These are phyloP conservation scores for Mucor piriformis DNA, from an alignment of 371 early-diverging fungal species.

Conservation along the genomic window DNA sequence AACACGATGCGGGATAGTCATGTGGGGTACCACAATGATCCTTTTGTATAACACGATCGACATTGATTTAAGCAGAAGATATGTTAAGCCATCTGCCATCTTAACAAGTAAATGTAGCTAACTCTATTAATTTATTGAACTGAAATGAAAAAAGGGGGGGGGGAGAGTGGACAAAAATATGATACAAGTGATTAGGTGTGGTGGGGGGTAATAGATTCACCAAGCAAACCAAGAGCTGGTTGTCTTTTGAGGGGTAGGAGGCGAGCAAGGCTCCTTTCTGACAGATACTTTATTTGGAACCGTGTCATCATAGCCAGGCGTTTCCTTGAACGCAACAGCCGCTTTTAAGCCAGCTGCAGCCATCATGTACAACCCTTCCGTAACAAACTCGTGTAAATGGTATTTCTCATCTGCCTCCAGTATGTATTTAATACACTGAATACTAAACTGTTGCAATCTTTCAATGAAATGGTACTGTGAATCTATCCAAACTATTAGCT, in stretches of 20 bases:
- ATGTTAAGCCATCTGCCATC: too few relatives aligned
- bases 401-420: conserved; percentile 64
- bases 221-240: conserved; percentile 18
- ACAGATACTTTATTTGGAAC: not conserved
- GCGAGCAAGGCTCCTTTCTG: conserved; percentile 4
- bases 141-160: too few relatives aligned
- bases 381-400: conserved; percentile 59
- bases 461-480: conserved; percentile 55
- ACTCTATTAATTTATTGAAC: too few relatives aligned
- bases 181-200: too few relatives aligned
- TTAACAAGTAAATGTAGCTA: too few relatives aligned
- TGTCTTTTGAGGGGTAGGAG: conserved; percentile 9
- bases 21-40: too few relatives aligned
- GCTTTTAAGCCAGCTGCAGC: conserved; percentile 63
- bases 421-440: conserved; percentile 54
- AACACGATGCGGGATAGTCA: too few relatives aligned
- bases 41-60: too few relatives aligned
- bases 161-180: too few relatives aligned
- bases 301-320: conserved; percentile 46
- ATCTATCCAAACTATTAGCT: conserved; percentile 53
- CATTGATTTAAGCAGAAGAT: too few relatives aligned
- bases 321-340: conserved; percentile 65
- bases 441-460: conserved; percentile 52
- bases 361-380: conserved; percentile 57
- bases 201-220: too few relatives aligned